Evolutionary conservation across 2,329 filamentous ascomycete species (phyloP), one percentile per base, ranked within the genome.

Genomic region (Penicillium paneum): DNA sequence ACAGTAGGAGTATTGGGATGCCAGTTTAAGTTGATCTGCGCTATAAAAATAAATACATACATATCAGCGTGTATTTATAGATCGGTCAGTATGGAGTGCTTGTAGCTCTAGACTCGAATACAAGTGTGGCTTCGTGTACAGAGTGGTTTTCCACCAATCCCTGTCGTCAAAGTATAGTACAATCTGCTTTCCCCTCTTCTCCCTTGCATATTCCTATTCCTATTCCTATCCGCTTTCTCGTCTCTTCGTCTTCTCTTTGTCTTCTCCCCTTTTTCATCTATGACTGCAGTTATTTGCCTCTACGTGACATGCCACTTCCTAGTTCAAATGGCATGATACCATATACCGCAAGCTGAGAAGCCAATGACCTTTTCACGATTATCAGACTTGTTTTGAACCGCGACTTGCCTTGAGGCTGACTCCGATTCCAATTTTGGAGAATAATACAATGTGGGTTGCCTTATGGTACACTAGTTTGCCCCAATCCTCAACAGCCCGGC

Each of bases 401-500:
- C 32, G 1, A 15, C 15, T 19, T 48, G 21, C 17, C 35, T 49
- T 40, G 10, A n/a, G 11, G 17, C 8, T 6, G 8, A 26, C 24
- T 28, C 8, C 24, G 15, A n/a, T 10, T 8, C 3, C 5, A 38
- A 17, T 26, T 26, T 24, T 4, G 17, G 19, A 19, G 36, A n/a
- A 28, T 1, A 3, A 12, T 17, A 24, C 21, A 24, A 1, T 3
- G 2, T 13, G 7, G 1, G 4, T 5, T 0, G 10, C 19, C 5
- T 8, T 31, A 42, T 42, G 6, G 1, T 6, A 3, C 29, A 34
- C 7, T 42, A 15, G 2, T 34, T 5, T 1, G 2, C 19, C n/a
- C 1, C 1, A 1, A 0, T 13, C 10, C 50, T n/a, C 40, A 54
- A 54, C 52, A 53, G 49, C 35, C 35, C 46, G 55, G 74, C 74